These are phyloP conservation scores for Lactarius tabidus DNA, from an alignment of 768 basidiomycete species.

Conservation along the genomic window DNA sequence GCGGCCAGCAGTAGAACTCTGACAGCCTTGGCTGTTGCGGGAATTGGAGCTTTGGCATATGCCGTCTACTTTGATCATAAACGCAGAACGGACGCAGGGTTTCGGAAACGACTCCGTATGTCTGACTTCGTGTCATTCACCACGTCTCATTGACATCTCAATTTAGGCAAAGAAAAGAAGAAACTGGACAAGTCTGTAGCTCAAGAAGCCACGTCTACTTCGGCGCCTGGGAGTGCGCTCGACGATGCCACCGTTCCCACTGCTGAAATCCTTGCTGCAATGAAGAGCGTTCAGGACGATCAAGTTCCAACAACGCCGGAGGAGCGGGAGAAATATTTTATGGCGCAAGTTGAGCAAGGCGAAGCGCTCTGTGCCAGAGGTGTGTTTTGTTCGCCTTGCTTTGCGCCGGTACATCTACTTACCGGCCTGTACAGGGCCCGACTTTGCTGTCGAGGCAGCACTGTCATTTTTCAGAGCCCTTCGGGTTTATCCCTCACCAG, in stretches of 20 bases:
- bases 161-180: constrained; percentile 87
- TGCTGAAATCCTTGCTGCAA: constrained; percentile 56
- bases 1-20: constrained; percentile 34
- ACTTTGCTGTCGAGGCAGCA: constrained; percentile 75
- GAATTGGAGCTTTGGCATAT: constrained; percentile 66
- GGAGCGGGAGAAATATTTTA: constrained; percentile 86
- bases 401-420: neutral
- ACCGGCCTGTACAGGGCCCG: constrained; percentile 52
- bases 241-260: constrained; percentile 36
- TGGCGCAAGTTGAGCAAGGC: constrained; percentile 82
- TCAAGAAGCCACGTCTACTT: neutral
- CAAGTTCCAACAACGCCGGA: constrained; percentile 61
- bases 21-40: constrained; percentile 40
- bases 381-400: constrained; percentile 33
- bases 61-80: constrained; percentile 94
- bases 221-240: constrained; percentile 30
- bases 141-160: neutral
- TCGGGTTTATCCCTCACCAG: constrained; percentile 89
- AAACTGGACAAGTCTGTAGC: constrained; percentile 67
- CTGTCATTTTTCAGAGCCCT: constrained; percentile 91
- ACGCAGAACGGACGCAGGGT: constrained; percentile 80
- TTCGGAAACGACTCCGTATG: constrained; percentile 71
- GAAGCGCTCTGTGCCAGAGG: constrained; percentile 80
- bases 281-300: constrained; percentile 68
- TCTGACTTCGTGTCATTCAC: neutral